These are phyloP conservation scores for Betula pendula DNA, from an alignment of 306 rosid species.

Conservation along the genomic window DNA sequence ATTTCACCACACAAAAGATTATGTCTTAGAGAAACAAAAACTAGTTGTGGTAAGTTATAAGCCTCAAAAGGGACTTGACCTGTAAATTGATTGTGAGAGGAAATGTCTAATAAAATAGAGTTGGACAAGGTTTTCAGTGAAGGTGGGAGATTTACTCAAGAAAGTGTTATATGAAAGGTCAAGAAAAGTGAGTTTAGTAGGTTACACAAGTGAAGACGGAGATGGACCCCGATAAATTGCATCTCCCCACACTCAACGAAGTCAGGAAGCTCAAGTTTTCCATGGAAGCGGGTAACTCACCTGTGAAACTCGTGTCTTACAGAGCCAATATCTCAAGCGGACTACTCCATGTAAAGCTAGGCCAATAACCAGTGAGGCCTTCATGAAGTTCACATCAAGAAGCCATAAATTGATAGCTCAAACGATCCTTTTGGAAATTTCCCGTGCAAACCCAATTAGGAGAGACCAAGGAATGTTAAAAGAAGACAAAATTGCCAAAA, in stretches of 20 bases:
- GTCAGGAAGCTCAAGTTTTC: not conserved
- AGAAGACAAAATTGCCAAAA: not conserved
- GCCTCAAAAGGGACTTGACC: not conserved
- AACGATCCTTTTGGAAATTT: constrained; percentile 12
- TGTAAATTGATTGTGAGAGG: not conserved
- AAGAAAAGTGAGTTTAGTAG: not conserved
- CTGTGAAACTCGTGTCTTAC: not conserved
- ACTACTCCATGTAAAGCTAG: not conserved
- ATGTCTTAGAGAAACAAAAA: not conserved
- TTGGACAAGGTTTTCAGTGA: no score
- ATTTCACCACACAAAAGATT: no score
- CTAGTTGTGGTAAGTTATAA: no score
- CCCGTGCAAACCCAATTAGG: not conserved
- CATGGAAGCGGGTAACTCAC: not conserved
- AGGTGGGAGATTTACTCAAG: not conserved
- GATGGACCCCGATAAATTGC: not conserved
- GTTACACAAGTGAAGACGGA: not conserved
- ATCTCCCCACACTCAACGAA: not conserved
- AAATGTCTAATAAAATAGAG: not conserved
- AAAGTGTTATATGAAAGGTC: not conserved
- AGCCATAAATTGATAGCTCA: not conserved
- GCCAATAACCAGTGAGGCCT: not conserved
- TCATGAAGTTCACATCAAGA: not conserved
- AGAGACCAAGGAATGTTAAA: not conserved
- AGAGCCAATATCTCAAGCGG: not conserved